These are phyloP conservation scores for Backusella westeae DNA, from an alignment of 192 early-diverging fungal genomes.

Conservation along the genomic window DNA sequence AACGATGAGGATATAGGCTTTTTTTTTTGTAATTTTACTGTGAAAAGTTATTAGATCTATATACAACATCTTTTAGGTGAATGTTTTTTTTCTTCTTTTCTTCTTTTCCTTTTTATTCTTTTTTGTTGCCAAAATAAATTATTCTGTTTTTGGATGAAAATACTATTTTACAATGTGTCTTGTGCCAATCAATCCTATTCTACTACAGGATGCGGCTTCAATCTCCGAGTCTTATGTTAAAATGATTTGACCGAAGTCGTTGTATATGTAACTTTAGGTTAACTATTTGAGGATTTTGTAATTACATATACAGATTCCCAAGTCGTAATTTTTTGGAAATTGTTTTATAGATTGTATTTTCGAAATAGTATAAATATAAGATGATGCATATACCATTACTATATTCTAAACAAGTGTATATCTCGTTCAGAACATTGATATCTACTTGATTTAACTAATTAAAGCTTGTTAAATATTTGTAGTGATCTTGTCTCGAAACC, in stretches of 20 bases:
- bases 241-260: neutral
- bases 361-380: neutral
- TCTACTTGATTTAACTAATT: no score
- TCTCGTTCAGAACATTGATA: neutral
- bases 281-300: slow-evolving; percentile 5
- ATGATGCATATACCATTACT: neutral
- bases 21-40: no score
- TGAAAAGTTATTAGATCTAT: no score
- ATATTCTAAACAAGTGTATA: neutral
- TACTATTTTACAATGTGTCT: neutral
- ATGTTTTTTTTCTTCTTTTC: neutral
- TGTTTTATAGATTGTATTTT: neutral
- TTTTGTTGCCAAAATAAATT: neutral
- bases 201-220: neutral
- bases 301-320: neutral
- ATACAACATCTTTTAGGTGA: neutral
- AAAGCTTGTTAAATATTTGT: no score
- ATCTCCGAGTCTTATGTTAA: neutral
- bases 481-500: no score
- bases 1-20: no score
- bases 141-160: slow-evolving; percentile 8
- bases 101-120: neutral
- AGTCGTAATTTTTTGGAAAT: neutral
- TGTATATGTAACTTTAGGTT: neutral
- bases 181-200: neutral